Evolutionary conservation across 768 basidiomycete genomes (phyloP).

Genomic region (Boletus barrowsii): DNA sequence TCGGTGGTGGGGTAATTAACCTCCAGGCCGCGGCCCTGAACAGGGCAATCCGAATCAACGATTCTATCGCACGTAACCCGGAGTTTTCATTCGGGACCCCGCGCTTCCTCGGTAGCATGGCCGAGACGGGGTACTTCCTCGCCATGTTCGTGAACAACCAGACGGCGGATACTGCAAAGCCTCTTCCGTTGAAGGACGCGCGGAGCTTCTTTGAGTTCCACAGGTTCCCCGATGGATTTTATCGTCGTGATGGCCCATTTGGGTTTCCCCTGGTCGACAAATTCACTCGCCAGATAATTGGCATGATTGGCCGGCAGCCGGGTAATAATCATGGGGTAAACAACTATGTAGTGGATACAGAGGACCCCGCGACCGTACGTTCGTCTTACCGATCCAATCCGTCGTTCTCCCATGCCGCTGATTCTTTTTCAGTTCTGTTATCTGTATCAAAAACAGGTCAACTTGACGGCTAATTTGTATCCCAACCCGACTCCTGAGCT

Average conservation of each 20-base stretch:
- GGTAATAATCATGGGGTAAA: constrained; percentile 15
- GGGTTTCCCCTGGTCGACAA: neutral
- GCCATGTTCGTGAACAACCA: constrained; percentile 24
- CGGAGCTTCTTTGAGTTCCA: constrained; percentile 15
- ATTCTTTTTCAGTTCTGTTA: constrained; percentile 10
- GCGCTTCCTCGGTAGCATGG: constrained; percentile 11
- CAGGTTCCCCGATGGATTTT: constrained; percentile 16
- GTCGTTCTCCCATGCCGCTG: neutral
- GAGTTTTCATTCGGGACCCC: constrained; percentile 15
- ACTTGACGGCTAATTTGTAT: constrained; percentile 16
- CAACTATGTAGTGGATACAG: constrained; percentile 10
- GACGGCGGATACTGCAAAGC: constrained; percentile 4
- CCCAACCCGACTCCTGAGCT: constrained; percentile 13
- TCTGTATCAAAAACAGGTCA: constrained; percentile 15
- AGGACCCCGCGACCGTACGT: constrained; percentile 13
- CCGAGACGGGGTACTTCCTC: constrained; percentile 15
- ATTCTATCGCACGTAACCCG: constrained; percentile 24
- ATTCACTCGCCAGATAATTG: neutral
- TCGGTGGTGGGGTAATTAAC: constrained; percentile 16
- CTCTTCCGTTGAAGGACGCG: constrained; percentile 7
- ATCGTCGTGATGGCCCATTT: constrained; percentile 13
- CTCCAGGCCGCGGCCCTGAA: constrained; percentile 16
- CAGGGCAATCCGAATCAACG: constrained; percentile 17
- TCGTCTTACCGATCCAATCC: neutral
- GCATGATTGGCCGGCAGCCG: neutral